phyloP scores from a whole-genome alignment of 257 asterid species.

The Penstemon newberryi region DNA sequence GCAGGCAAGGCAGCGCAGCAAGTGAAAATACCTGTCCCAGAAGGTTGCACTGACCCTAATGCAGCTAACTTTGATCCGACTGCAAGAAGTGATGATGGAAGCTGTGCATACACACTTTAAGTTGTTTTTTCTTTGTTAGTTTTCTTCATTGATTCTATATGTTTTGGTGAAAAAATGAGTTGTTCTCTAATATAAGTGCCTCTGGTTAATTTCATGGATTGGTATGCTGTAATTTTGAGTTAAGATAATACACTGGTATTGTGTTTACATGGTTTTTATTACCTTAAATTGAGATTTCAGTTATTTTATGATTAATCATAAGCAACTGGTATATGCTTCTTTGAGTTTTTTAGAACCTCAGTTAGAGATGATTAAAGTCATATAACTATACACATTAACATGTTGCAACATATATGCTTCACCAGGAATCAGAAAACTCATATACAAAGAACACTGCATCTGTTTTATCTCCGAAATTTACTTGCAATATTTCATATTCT shows the following conservation, averaged over 20 bases:
- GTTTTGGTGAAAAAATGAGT: neutral
- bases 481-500: too few relatives aligned
- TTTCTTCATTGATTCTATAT: neutral
- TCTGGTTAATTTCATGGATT: conserved; percentile 12
- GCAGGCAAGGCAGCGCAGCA: conserved; percentile 63
- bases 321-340: too few relatives aligned
- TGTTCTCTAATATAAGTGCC: conserved; percentile 6
- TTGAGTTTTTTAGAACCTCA: too few relatives aligned
- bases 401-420: too few relatives aligned
- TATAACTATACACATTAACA: too few relatives aligned
- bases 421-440: too few relatives aligned
- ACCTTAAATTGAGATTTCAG: neutral
- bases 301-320: too few relatives aligned
- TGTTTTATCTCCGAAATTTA: too few relatives aligned
- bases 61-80: conserved; percentile 65
- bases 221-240: conserved; percentile 24
- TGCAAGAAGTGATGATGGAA: conserved; percentile 68
- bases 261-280: neutral
- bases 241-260: neutral
- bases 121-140: neutral
- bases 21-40: conserved; percentile 49
- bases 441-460: too few relatives aligned
- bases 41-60: conserved; percentile 64
- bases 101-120: conserved; percentile 40
- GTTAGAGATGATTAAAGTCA: too few relatives aligned